Conservation (phyloP, 805 yeast species). For the Lipomyces yamanashiensis region DNA sequence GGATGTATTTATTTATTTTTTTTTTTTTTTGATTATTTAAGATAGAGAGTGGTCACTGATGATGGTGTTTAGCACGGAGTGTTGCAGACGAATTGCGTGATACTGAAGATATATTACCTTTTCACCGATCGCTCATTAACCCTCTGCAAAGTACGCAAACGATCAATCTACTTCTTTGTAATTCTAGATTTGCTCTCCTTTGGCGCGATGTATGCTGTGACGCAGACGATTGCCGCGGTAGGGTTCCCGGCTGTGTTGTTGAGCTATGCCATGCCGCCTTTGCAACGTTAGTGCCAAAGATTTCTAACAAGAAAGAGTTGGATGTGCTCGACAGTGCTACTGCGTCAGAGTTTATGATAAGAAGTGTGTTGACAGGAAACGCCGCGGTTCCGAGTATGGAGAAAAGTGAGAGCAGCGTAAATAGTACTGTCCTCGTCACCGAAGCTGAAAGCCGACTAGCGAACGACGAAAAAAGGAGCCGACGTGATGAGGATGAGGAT, state of each 20-base stretch:
- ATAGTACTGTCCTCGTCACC: too few relatives aligned
- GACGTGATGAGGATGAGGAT: too few relatives aligned
- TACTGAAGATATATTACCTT: constrained; percentile 61
- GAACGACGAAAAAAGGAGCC: too few relatives aligned
- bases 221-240: constrained; percentile 86
- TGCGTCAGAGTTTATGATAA: constrained; percentile 48
- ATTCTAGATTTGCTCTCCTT: constrained; percentile 67
- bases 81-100: constrained; percentile 65
- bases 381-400: too few relatives aligned
- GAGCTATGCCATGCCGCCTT: constrained; percentile 63
- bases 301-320: constrained; percentile 67
- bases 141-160: constrained; percentile 45
- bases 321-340: constrained; percentile 64
- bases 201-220: constrained; percentile 80
- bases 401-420: too few relatives aligned
- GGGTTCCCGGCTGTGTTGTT: constrained; percentile 63
- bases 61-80: constrained; percentile 53
- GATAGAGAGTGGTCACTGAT: constrained; percentile 60
- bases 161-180: constrained; percentile 58
- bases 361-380: constrained; percentile 11
- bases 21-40: constrained; percentile 82
- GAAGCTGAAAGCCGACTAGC: too few relatives aligned
- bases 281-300: constrained; percentile 62
- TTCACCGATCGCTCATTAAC: constrained; percentile 44
- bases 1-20: constrained; percentile 61